Evolutionary conservation across 2,329 filamentous ascomycete genomes (phyloP).

Genomic region (Furcasterigmium sp.): DNA sequence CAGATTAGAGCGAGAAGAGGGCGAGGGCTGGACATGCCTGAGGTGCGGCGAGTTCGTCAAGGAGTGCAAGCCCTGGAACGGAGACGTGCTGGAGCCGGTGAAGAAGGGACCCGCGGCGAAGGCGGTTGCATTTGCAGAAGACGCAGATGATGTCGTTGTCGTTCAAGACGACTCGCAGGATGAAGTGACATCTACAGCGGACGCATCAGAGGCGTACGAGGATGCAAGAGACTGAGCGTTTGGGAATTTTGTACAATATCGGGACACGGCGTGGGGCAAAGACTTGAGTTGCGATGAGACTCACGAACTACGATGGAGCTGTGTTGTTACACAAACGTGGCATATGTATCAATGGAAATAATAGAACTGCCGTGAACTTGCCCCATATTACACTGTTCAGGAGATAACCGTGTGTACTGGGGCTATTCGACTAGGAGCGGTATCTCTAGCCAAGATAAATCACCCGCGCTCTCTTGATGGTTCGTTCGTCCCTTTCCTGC

Average conservation of each 20-base stretch:
- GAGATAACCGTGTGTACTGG: too few species aligned
- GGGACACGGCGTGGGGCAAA: background rate
- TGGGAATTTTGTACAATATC: background rate
- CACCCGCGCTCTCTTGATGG: too few species aligned
- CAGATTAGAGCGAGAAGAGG: slow-evolving; percentile 84
- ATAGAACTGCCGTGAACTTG: too few species aligned
- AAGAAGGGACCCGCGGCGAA: slow-evolving; percentile 40
- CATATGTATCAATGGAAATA: too few species aligned
- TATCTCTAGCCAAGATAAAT: too few species aligned
- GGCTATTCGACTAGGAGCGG: too few species aligned
- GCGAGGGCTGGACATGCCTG: slow-evolving; percentile 88
- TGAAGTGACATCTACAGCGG: background rate
- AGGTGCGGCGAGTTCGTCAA: slow-evolving; percentile 80
- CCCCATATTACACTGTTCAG: too few species aligned
- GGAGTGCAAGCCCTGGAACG: slow-evolving; percentile 85
- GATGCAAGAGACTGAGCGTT: background rate
- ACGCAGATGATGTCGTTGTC: slow-evolving; percentile 19
- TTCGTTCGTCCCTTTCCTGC: too few species aligned
- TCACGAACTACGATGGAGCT: too few species aligned
- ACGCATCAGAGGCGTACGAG: background rate
- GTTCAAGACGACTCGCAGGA: background rate
- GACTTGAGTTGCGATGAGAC: too few species aligned
- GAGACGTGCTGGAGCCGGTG: slow-evolving; percentile 70
- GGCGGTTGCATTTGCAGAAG: slow-evolving; percentile 59
- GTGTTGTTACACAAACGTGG: too few species aligned